phyloP scores from a whole-genome alignment of 208 protist species.

The Acanthamoeba quina region DNA sequence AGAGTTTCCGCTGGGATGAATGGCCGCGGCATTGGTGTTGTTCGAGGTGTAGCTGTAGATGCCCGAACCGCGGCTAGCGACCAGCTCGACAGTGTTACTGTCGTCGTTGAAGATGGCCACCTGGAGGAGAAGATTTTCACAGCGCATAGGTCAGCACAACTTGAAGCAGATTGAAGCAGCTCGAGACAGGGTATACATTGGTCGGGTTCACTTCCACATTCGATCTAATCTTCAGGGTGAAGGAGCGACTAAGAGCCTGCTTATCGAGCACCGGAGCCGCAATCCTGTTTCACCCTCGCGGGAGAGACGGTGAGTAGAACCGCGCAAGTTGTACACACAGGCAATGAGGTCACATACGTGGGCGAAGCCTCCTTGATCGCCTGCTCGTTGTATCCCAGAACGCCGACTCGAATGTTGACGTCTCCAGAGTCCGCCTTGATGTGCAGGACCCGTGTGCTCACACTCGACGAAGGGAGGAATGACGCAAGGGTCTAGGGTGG shows the following conservation, averaged over 20 bases:
- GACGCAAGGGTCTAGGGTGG: background rate
- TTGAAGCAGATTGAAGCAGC: background rate
- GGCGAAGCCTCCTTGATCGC: background rate
- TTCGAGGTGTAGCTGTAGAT: slow-evolving; percentile 45
- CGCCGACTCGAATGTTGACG: slow-evolving; percentile 6
- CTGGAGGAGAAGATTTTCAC: background rate
- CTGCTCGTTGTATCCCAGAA: background rate
- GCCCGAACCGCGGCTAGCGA: slow-evolving; percentile 30
- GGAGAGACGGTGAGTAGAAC: background rate
- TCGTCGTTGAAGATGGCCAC: slow-evolving; percentile 60
- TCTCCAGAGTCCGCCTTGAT: background rate
- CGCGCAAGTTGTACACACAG: no score
- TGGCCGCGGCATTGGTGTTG: background rate
- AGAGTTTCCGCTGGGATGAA: slow-evolving; percentile 1
- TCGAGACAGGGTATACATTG: background rate
- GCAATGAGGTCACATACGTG: background rate
- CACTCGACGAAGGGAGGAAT: background rate
- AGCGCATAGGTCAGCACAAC: background rate
- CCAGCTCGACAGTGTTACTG: slow-evolving; percentile 15
- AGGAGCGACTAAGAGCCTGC: slow-evolving; percentile 3
- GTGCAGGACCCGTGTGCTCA: background rate
- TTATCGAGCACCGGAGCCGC: slow-evolving; percentile 17
- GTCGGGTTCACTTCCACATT: slow-evolving; percentile 36
- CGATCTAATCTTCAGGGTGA: slow-evolving; percentile 22
- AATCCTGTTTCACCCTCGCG: background rate